Base-by-base conservation (phyloP, 2,329 filamentous ascomycete genomes). In the Incumbomyces lentus region DNA sequence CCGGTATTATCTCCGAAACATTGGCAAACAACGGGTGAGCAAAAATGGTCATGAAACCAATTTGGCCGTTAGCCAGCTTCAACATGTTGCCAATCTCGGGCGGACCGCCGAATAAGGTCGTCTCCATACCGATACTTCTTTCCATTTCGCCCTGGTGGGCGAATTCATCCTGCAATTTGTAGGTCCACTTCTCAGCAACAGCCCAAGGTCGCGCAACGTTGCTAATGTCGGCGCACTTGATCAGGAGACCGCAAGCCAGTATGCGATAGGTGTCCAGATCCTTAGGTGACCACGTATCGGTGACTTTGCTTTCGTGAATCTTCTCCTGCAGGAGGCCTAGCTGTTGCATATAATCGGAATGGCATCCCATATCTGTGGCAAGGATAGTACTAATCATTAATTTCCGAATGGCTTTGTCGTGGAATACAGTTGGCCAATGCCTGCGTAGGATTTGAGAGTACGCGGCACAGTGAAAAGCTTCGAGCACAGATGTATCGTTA, bases 151-250 rank as follows among this genome's bases (percentile, higher is more conserved):
- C 87, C 67, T 98, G 92, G 42, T 92, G 81, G 32, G 89, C 83
- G 58, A 96, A 96, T 62, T 98, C 92, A 52, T 95, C 86, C 13
- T 92, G 90, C n/a, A 98, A 72, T 39, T 95, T 89, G 58, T 84
- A 77, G 58, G 92, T 95, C 92, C 92, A 98, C 62, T 83, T 76
- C 36, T 86, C 73, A 17, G 92, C 92, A 19, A 88, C 79, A 47
- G 83, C 75, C 62, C 92, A 89, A 47, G 81, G 83, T 47, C 92
- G 81, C 46, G 89, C 88, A 63, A 96, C 92, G 62, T 98, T 98
- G 68, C 90, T 95, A 60, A 98, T 96, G 64, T 98, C 92, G 33
- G 92, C 92, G 62, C 92, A 96, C 64, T 98, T 98, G 68, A 98
- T 95, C 49, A 98, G 70, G 47, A 98, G 69, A 12, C 88, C 88